Evolutionary conservation across 2,329 filamentous ascomycete species (phyloP), one percentile per base, ranked within the genome.

Genomic region (Aspergillaceae sp.): DNA sequence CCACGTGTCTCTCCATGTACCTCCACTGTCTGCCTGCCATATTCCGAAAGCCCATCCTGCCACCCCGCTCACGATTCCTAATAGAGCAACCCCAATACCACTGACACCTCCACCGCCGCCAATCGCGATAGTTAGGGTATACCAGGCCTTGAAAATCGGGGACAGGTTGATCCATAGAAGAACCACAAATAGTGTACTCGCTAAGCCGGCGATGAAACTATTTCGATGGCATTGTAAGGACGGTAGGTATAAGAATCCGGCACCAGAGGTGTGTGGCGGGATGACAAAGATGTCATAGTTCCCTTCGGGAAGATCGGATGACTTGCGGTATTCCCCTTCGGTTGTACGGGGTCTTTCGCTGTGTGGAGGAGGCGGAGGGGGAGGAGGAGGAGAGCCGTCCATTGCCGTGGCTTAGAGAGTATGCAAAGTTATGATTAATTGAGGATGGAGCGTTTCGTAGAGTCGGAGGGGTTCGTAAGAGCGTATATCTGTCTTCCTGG

Each of bases 281-380:
- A 97, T 90, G 64, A 96, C 85, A 72, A 96, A 96, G 63, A 97
- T 94, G 72, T 97, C 91, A 69, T 95, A 97, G 64, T 92, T 94
- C 46, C 91, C 90, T 1, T 86, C 77, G 2, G 91, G 91, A 41
- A 96, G 74, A 47, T 86, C 84, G 43, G 67, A 67, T 5, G 65
- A 57, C 50, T 65, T 70, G 47, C 66, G 65, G 47, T 70, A 69
- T 50, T 65, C 64, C 28, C 74, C 73, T 34, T 79, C 75, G 43
- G 80, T 76, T 19, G 79, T 79, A 65, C 83, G 83, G 42, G 87
- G 86, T 55, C 82, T 84, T 61, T 82, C 77, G 68, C 89, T 88
- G 71, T 95, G 89, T 52, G 87, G 88, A 62, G 87, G 88, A 62
- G 19, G 19, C 19, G 19, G 19, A 26, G 87, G 88, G 53, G 89